A percentile compares a stretch with the other conserved stretches of the same genome.
Evolutionary conservation across 2,329 filamentous ascomycete species (phyloP).

Genomic region (Penicillium glabrum): DNA sequence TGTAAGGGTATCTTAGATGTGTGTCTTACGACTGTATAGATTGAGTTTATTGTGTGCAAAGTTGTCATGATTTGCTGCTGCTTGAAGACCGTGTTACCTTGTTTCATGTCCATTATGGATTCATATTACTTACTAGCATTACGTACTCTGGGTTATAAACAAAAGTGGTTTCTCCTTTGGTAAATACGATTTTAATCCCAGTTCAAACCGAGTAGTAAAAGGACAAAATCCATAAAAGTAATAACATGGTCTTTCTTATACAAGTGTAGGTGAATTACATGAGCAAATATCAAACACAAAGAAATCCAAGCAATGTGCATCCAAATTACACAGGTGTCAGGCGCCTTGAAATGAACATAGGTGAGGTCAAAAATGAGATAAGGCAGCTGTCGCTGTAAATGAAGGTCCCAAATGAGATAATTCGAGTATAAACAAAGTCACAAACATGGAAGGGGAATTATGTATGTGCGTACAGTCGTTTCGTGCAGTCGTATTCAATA

Average conservation of each 20-base stretch:
- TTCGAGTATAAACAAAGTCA: neutral
- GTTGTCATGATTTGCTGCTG: neutral
- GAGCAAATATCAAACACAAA: neutral
- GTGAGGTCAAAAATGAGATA: neutral
- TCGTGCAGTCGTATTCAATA: slow-evolving; percentile 31
- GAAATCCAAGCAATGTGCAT: slow-evolving; percentile 5
- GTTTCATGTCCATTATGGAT: neutral
- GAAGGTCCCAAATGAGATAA: neutral
- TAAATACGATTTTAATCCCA: neutral
- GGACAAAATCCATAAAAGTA: slow-evolving; percentile 1
- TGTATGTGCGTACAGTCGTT: slow-evolving; percentile 30
- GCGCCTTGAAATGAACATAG: neutral
- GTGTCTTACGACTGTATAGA: neutral
- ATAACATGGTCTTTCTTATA: neutral
- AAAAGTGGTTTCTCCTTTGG: neutral
- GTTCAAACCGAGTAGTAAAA: neutral
- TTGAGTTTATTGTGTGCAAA: neutral
- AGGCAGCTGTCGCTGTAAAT: neutral
- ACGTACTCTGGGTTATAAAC: neutral
- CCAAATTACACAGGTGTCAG: neutral
- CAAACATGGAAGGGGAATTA: slow-evolving; percentile 13
- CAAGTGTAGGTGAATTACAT: neutral
- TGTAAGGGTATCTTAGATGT: slow-evolving; percentile 12
- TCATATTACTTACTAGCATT: neutral
- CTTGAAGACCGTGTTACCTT: neutral